Evolutionary conservation across 2,329 filamentous ascomycete species (phyloP), one percentile per base, ranked within the genome.

Genomic region (Trichoderma simmonsii): DNA sequence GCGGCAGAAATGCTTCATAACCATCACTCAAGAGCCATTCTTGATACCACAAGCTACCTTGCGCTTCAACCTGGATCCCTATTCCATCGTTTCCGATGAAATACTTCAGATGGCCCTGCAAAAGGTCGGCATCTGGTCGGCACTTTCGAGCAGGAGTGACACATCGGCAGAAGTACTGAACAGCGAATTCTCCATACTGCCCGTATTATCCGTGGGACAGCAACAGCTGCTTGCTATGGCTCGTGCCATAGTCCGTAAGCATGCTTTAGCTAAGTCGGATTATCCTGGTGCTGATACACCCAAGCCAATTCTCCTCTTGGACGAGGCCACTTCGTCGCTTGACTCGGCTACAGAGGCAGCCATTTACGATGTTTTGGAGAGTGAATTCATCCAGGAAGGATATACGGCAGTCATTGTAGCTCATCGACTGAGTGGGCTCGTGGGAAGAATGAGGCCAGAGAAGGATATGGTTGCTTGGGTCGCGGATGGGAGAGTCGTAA

Each of bases 361-460:
- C 1, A 78, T 83, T 8, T 75, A 80, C 14, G 61, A 75, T 14
- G 77, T 83, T 24, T 75, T 82, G 7, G 74, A 77, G 8, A 66
- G 59, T 4, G 75, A 76, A 14, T 77, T 77, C 36, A 62, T 71
- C 1, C 64, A 80, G 3, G 68, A 78, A 7, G 80, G 82, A 26
- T 78, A 82, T 39, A 82, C 82, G 0, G 79, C 81, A 4, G 75
- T 83, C 8, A 77, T 80, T 39, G 77, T 83, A 48, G 76, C 81
- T 1, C 81, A 82, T 76, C 76, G 80, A 64, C 54, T 82, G 6
- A 76, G 75, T 24, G 76, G 73, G 3, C 71, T 80, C 7, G 54
- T 73, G 0, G 73, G 75, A 6, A 71, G 76, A 15, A 74, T 78
- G 65, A 76, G 76, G 8, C 36, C 57, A 1, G 57, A 54, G 12